Base-by-base conservation (phyloP, 305 asterid species). In the Coffea humblotiana region DNA sequence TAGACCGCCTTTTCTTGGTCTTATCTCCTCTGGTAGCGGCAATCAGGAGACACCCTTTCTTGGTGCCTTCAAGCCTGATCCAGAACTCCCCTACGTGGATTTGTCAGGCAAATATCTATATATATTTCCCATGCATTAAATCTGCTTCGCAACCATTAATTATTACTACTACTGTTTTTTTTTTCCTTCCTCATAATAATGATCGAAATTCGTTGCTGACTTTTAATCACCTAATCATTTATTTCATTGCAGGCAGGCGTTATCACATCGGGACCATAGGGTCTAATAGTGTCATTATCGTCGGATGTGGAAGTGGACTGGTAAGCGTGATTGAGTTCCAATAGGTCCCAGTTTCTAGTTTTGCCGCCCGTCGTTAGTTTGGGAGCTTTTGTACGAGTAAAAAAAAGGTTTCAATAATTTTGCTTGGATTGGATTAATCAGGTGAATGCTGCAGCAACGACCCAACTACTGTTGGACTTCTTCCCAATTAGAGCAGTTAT, bases 401-500 rank as follows among this genome's bases (percentile, higher is more conserved):
- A 40, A 29, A 29, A 40, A 5, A 40, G 32, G 43, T 40, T 40
- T 3, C 43, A 40, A 40, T 40, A 40, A 3, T 40, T 40, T 3
- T 40, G 43, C 4, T 5, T 40, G 86, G 83, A 78, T 86, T 77
- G 60, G 4, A 23, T 69, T 45, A 23, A 43, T 75, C 78, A 91
- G 95, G 91, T 88, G 70, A 91, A 91, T 90, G 96, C 90, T 60
- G 96, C 91, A 56, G 86, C 88, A 79, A 89, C 89, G 80, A 90
- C 96, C 56, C 96, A 91, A 43, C 96, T 90, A 76, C 83, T 88
- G 89, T 14, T 90, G 89, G 96, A 90, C 71, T 61, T 83, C 15
- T 91, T 91, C 72, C 54, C 86, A 74, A 77, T 88, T 4, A 54
- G 43, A 43, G 94, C 92, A 48, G 48, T 91, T 63, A 71, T 91